phyloP scores from a whole-genome alignment of 2,329 filamentous ascomycete species.

The Epichloe bromicola region DNA sequence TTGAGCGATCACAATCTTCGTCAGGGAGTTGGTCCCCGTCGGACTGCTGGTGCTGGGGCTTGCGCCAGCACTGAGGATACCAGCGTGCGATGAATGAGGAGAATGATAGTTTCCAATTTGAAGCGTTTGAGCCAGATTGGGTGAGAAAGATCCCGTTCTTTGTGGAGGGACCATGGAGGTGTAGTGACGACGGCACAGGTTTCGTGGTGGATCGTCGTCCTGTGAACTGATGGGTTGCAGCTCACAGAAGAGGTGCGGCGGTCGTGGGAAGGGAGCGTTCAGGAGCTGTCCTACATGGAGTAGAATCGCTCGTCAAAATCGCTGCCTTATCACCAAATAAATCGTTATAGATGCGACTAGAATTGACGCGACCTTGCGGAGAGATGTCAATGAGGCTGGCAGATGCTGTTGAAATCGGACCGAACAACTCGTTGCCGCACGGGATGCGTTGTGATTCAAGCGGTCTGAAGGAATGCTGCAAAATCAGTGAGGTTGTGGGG shows the following conservation, averaged over 20 bases:
- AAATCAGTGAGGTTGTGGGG: slow-evolving; percentile 12
- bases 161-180: slow-evolving; percentile 45
- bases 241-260: slow-evolving; percentile 17
- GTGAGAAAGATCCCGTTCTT: slow-evolving; percentile 52
- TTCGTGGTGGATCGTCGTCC: slow-evolving; percentile 23
- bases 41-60: slow-evolving; percentile 50
- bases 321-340: slow-evolving; percentile 1
- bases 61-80: slow-evolving; percentile 45
- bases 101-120: slow-evolving; percentile 44
- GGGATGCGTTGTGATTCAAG: neutral
- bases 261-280: slow-evolving; percentile 14
- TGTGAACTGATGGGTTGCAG: slow-evolving; percentile 21
- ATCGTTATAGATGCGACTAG: neutral
- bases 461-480: slow-evolving; percentile 10
- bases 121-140: slow-evolving; percentile 44
- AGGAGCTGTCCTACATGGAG: slow-evolving; percentile 23
- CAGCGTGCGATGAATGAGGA: slow-evolving; percentile 43
- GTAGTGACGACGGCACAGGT: slow-evolving; percentile 20
- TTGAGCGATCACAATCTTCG: slow-evolving; percentile 91
- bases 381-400: neutral
- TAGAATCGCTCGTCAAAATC: slow-evolving; percentile 5
- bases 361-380: neutral
- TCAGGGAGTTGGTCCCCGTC: slow-evolving; percentile 54
- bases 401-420: neutral
- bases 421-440: neutral